These are phyloP conservation scores for Citrus cavaleriei DNA, from an alignment of 345 rosid species.

Conservation along the genomic window DNA sequence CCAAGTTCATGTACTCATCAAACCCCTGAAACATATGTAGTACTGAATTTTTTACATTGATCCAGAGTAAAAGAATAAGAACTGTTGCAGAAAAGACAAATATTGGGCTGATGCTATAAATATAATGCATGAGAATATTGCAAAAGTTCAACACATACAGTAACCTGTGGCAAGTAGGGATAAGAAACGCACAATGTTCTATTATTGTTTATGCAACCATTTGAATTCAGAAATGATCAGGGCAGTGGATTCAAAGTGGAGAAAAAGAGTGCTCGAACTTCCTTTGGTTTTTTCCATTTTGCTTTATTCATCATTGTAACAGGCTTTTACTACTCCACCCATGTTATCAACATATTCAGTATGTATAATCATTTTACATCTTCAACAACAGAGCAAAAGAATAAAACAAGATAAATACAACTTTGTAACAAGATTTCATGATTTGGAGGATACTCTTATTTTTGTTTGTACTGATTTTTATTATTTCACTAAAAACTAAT, in stretches of 20 bases:
- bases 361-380: not conserved
- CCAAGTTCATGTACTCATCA: constrained; percentile 94
- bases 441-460: not conserved
- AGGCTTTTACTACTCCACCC: not conserved
- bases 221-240: not conserved
- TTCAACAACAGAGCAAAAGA: not conserved
- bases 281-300: not conserved
- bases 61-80: not conserved
- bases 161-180: not conserved
- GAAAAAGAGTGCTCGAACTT: not conserved
- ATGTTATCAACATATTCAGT: not conserved
- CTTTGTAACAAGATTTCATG: not conserved
- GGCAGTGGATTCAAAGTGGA: not conserved
- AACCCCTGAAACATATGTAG: constrained; percentile 48
- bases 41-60: not conserved
- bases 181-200: not conserved
- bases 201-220: not conserved
- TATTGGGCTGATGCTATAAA: not conserved
- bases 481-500: not conserved
- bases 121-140: not conserved
- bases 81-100: not conserved
- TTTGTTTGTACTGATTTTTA: not conserved
- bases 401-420: not conserved
- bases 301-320: not conserved
- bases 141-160: not conserved